phyloP scores from a whole-genome alignment of 164 flowering plant species.

The Liquidambar formosana region DNA sequence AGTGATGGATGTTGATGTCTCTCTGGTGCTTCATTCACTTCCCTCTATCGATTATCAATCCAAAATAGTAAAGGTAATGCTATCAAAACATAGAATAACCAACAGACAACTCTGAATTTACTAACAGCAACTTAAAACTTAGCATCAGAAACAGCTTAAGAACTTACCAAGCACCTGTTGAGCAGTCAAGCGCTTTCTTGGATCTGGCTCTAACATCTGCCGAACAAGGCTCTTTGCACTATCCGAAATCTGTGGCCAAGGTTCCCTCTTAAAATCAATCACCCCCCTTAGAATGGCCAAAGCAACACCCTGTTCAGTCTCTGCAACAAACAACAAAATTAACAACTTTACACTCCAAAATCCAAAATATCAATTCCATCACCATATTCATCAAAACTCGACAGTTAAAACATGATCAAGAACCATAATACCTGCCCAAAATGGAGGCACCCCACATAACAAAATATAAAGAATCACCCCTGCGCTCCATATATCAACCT shows the following conservation, averaged over 20 bases:
- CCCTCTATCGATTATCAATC: not conserved
- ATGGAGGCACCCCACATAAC: constrained; percentile 91
- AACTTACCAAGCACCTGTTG: constrained; percentile 93
- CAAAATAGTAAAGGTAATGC: not conserved
- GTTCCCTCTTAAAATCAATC: constrained; percentile 96
- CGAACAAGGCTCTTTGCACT: constrained; percentile 85
- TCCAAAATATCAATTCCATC: not conserved
- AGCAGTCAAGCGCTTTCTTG: constrained; percentile 81
- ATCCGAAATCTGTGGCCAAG: constrained; percentile 95
- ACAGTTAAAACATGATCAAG: not conserved
- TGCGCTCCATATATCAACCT: constrained; percentile 88
- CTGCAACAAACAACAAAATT: constrained; percentile 34
- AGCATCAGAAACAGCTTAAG: not conserved
- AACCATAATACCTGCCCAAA: constrained; percentile 75
- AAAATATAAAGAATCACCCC: constrained; percentile 84
- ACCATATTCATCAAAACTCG: not conserved
- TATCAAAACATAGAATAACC: not conserved
- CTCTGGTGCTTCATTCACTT: not conserved
- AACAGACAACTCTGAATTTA: not conserved
- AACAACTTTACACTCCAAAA: not conserved
- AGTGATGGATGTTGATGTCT: not conserved
- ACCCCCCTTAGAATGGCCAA: constrained; percentile 80
- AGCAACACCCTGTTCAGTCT: constrained; percentile 96
- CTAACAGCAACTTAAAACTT: not conserved
- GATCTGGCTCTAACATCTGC: constrained; percentile 91